These are phyloP conservation scores for Hawksworthiomyces lignivorus DNA, from an alignment of 2,329 filamentous ascomycete genomes.

Conservation along the genomic window DNA sequence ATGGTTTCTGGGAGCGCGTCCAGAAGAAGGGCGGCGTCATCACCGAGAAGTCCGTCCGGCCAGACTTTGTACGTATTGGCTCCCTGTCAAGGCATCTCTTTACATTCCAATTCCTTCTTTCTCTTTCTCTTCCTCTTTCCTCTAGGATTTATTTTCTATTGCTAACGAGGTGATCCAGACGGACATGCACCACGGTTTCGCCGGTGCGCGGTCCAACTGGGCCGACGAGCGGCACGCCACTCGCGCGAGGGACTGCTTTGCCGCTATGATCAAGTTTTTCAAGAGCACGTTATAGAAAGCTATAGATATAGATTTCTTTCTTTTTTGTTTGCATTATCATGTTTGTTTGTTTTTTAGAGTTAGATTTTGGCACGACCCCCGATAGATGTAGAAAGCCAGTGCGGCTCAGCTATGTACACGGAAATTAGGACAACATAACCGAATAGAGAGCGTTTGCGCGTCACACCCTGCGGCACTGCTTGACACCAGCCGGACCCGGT, in stretches of 20 bases:
- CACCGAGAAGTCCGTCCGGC: neutral
- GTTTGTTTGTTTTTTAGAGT: neutral
- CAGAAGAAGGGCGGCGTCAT: neutral
- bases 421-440: too few species aligned
- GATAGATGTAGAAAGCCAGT: too few species aligned
- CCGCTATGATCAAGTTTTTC: slow-evolving; percentile 4
- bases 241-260: neutral
- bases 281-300: neutral
- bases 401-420: too few species aligned
- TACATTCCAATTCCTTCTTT: too few species aligned
- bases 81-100: too few species aligned
- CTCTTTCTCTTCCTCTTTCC: neutral
- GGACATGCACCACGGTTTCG: slow-evolving; percentile 5
- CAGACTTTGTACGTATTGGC: neutral
- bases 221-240: neutral
- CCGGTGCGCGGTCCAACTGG: slow-evolving; percentile 4
- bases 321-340: neutral
- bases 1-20: slow-evolving; percentile 1
- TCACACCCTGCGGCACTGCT: too few species aligned
- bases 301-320: neutral
- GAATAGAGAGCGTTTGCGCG: too few species aligned
- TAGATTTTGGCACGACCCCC: too few species aligned
- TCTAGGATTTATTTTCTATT: neutral
- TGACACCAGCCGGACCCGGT: too few species aligned
- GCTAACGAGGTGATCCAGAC: neutral